Conservation (phyloP, 208 protist genomes). For the Acanthamoeba lenticulata region DNA sequence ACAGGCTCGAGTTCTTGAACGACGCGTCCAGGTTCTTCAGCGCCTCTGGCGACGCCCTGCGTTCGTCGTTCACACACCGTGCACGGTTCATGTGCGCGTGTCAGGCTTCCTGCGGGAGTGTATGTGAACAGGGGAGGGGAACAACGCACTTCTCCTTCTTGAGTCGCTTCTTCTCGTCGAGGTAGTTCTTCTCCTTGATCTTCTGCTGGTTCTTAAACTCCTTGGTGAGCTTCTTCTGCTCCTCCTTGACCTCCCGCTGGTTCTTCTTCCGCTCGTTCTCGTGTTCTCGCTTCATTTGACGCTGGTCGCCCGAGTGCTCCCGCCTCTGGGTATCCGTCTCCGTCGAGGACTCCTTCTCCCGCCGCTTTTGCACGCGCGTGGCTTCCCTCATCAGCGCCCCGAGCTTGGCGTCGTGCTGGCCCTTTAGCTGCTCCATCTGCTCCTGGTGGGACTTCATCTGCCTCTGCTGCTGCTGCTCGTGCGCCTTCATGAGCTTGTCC, state of each 20-base stretch:
- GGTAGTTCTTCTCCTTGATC: constrained; percentile 32
- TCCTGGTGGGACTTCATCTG: constrained; percentile 54
- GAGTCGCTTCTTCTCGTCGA: constrained; percentile 20
- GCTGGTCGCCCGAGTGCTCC: constrained; percentile 29
- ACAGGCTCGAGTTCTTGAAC: constrained; percentile 19
- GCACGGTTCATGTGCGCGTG: neutral
- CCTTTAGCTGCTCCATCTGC: neutral
- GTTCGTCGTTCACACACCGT: neutral
- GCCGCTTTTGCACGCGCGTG: neutral
- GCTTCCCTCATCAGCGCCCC: neutral
- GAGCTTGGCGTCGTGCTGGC: neutral
- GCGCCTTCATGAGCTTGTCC: neutral
- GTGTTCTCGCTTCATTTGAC: constrained; percentile 33
- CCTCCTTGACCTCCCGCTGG: constrained; percentile 53
- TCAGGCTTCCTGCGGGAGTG: too few relatives aligned
- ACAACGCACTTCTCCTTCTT: constrained; percentile 48
- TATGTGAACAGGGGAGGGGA: neutral
- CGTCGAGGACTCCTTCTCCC: neutral
- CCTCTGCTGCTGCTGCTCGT: constrained; percentile 56
- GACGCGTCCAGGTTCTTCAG: constrained; percentile 15
- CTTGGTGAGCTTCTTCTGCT: constrained; percentile 63
- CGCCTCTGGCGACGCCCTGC: neutral
- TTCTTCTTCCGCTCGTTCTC: constrained; percentile 45
- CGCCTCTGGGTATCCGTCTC: constrained; percentile 15
- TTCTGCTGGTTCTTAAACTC: constrained; percentile 44